Conservation (phyloP, 495 filamentous ascomycete species). For the Xylaria cubensis region DNA sequence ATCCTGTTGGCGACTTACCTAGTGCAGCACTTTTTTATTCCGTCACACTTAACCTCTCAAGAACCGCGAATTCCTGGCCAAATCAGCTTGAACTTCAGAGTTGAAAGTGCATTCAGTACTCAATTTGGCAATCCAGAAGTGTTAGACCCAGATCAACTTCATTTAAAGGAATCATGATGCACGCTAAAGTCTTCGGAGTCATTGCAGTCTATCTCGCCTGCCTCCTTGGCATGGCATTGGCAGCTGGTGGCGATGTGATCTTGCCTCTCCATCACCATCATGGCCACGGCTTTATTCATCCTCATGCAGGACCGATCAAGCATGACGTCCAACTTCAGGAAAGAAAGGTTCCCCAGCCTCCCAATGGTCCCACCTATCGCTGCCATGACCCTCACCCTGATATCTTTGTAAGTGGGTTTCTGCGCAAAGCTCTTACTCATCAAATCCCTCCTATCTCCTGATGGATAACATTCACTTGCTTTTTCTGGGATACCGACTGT, state of each 20-base stretch:
- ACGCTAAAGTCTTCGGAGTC: background rate
- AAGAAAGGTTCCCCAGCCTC: conserved; percentile 3
- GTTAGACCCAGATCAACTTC: background rate
- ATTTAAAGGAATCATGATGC: conserved; percentile 4
- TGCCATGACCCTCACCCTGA: conserved; percentile 34
- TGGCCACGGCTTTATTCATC: background rate
- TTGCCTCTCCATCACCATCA: conserved; percentile 6
- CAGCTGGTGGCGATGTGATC: background rate
- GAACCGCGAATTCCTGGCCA: background rate
- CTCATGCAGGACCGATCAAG: background rate
- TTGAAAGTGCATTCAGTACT: background rate
- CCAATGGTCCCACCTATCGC: conserved; percentile 31
- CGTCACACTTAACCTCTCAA: background rate
- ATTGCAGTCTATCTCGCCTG: conserved; percentile 5
- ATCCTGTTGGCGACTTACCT: background rate
- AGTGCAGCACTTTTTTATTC: background rate
- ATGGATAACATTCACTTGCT: background rate
- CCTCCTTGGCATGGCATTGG: conserved; percentile 7
- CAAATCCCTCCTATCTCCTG: background rate
- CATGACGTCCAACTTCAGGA: background rate
- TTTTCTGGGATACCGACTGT: background rate
- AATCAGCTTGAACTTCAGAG: background rate
- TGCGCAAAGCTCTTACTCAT: background rate
- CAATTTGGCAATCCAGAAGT: background rate
- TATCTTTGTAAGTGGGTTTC: conserved; percentile 30